Evolutionary conservation across 371 early-diverging fungal genomes (phyloP).

Genomic region (Thermomucor indicae-seudaticae): DNA sequence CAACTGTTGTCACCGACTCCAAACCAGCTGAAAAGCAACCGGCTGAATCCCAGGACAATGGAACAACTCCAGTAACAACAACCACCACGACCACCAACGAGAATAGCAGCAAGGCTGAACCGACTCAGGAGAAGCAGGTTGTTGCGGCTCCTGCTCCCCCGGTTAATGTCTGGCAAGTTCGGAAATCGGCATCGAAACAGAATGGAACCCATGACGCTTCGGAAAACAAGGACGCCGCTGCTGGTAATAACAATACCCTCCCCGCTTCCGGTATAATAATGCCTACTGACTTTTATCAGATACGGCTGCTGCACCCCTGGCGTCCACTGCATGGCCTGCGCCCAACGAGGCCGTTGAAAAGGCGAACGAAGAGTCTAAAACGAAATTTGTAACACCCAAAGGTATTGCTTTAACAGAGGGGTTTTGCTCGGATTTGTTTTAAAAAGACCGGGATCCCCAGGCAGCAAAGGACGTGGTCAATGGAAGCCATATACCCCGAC

Average conservation of each 20-base stretch:
- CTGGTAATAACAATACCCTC: not conserved
- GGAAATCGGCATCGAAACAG: constrained; percentile 25
- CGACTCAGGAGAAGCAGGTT: constrained; percentile 18
- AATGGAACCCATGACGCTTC: constrained; percentile 3
- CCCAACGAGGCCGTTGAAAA: constrained; percentile 36
- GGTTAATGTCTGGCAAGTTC: constrained; percentile 56
- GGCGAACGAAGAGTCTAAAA: constrained; percentile 28
- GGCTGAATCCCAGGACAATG: not conserved
- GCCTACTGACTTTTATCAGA: not conserved
- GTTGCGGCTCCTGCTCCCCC: constrained; percentile 49
- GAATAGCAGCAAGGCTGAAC: not conserved
- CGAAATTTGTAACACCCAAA: constrained; percentile 32
- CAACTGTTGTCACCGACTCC: constrained; percentile 3
- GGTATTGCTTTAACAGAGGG: constrained; percentile 7
- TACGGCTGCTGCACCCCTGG: not conserved
- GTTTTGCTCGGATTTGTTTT: not conserved
- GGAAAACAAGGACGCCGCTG: constrained; percentile 1
- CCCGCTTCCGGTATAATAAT: not conserved
- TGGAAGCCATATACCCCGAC: constrained; percentile 61
- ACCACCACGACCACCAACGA: constrained; percentile 9
- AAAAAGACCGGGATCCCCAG: constrained; percentile 9
- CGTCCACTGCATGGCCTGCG: constrained; percentile 41
- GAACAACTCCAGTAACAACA: not conserved
- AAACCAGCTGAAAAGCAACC: not conserved
- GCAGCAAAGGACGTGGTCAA: constrained; percentile 53